These are phyloP conservation scores for Xylariaceae sp. DNA, from an alignment of 2,329 filamentous ascomycete species.

Conservation along the genomic window DNA sequence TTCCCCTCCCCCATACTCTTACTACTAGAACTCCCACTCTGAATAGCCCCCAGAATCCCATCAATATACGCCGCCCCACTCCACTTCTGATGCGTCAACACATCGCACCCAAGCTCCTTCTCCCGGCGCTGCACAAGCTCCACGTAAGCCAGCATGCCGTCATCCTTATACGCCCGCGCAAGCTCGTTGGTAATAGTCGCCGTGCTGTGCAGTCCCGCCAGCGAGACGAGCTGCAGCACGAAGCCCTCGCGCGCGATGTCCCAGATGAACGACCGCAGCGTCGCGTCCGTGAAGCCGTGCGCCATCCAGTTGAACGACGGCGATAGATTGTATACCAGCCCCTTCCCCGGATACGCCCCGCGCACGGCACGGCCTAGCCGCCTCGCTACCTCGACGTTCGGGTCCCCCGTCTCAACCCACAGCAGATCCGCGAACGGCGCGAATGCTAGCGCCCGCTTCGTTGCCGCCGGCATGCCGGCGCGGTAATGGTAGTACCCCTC, in stretches of 20 bases:
- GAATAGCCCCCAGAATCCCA: constrained; percentile 82
- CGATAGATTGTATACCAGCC: constrained; percentile 91
- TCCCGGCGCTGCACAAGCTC: constrained; percentile 84
- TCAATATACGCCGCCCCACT: constrained; percentile 69
- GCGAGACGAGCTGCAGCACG: constrained; percentile 62
- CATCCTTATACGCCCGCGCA: constrained; percentile 74
- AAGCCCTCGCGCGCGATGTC: constrained; percentile 88
- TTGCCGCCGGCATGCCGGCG: constrained; percentile 78
- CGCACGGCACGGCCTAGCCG: constrained; percentile 75
- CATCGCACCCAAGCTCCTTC: constrained; percentile 86
- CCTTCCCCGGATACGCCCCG: constrained; percentile 67
- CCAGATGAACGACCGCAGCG: constrained; percentile 90
- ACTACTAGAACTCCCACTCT: constrained; percentile 81
- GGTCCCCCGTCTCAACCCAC: constrained; percentile 95
- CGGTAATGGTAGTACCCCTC: constrained; percentile 93
- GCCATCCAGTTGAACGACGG: constrained; percentile 99
- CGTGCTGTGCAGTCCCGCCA: constrained; percentile 63
- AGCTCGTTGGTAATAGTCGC: constrained; percentile 68
- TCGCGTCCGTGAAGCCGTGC: constrained; percentile 81
- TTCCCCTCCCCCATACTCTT: constrained; percentile 95
- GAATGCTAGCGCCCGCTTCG: constrained; percentile 88
- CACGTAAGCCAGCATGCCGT: constrained; percentile 98
- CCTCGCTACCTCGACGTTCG: constrained; percentile 71
- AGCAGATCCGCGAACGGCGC: constrained; percentile 90
- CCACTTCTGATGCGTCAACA: constrained; percentile 94